A percentile compares a stretch with the other conserved stretches of the same genome.
phyloP scores from a whole-genome alignment of 441 rosid species.

The Erysimum pusillum region DNA sequence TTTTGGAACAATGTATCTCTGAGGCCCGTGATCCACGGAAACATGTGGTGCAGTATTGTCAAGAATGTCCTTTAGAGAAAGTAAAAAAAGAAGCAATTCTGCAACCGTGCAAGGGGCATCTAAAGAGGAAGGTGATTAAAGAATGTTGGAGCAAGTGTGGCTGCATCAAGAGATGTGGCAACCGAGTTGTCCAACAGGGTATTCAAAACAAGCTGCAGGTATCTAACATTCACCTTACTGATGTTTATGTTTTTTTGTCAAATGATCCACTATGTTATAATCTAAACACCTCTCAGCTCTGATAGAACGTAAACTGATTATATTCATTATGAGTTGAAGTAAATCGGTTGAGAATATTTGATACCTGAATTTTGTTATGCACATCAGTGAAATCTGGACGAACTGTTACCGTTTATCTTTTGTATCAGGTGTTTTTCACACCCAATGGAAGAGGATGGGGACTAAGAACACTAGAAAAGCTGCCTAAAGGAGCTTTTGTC shows the following conservation, averaged over 20 bases:
- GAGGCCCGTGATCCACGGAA: constrained; percentile 65
- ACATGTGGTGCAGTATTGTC: constrained; percentile 63
- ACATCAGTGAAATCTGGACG: not conserved
- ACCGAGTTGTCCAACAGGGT: constrained; percentile 92
- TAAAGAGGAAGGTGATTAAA: constrained; percentile 74
- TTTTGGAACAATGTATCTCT: constrained; percentile 70
- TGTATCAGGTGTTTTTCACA: constrained; percentile 77
- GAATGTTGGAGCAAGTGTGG: constrained; percentile 97
- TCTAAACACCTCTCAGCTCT: constrained; percentile 25
- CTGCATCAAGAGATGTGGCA: constrained; percentile 81
- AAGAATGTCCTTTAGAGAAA: constrained; percentile 77
- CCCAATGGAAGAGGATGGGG: constrained; percentile 95
- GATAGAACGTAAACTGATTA: constrained; percentile 4
- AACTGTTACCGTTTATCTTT: constrained; percentile 8
- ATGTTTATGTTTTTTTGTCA: not conserved
- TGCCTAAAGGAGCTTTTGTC: constrained; percentile 88
- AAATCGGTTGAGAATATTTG: constrained; percentile 2
- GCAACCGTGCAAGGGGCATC: constrained; percentile 89
- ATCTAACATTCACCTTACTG: constrained; percentile 11
- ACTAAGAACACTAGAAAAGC: constrained; percentile 78
- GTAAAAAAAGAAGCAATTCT: constrained; percentile 60
- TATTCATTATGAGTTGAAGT: not conserved
- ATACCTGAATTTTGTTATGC: constrained; percentile 7
- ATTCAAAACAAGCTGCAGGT: constrained; percentile 84
- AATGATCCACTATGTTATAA: not conserved